phyloP scores from a whole-genome alignment of 768 basidiomycete species.

The Lentinula boryana region DNA sequence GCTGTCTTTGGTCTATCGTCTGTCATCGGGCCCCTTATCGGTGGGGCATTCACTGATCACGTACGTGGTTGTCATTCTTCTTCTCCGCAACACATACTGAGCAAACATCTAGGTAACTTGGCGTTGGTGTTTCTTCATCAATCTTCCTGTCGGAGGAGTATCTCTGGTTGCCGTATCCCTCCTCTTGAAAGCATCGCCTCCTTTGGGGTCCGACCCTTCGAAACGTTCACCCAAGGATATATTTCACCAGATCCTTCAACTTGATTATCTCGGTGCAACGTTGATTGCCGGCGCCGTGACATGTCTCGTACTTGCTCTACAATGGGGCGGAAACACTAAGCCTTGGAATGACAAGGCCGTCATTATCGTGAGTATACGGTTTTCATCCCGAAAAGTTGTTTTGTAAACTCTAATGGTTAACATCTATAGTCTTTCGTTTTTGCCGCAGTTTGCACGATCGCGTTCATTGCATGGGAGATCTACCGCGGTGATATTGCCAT shows the following conservation, averaged over 20 bases:
- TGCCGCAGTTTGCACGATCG: conserved; percentile 4
- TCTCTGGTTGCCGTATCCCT: conserved; percentile 8
- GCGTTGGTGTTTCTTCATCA: conserved; percentile 12
- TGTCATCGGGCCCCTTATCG: conserved; percentile 20
- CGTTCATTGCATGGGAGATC: conserved; percentile 10
- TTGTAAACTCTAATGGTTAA: background rate
- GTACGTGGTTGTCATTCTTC: background rate
- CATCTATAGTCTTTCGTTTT: conserved; percentile 7
- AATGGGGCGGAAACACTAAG: conserved; percentile 39
- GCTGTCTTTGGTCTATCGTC: conserved; percentile 13
- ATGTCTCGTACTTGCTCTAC: conserved; percentile 32
- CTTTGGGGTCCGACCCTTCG: conserved; percentile 11
- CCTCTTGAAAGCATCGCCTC: conserved; percentile 10
- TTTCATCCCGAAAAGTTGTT: background rate
- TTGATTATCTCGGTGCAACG: conserved; percentile 33
- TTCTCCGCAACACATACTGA: background rate
- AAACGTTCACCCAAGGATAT: conserved; percentile 8
- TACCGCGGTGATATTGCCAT: conserved; percentile 10
- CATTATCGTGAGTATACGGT: conserved; percentile 12
- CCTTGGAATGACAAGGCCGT: conserved; percentile 26
- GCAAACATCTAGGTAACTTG: background rate
- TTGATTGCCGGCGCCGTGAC: conserved; percentile 29
- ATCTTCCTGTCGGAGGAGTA: conserved; percentile 14
- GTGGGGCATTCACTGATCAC: conserved; percentile 22
- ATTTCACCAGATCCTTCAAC: conserved; percentile 6